These are phyloP conservation scores for Albatrellus sp. DNA, from an alignment of 1,284 basidiomycete genomes.

Conservation along the genomic window DNA sequence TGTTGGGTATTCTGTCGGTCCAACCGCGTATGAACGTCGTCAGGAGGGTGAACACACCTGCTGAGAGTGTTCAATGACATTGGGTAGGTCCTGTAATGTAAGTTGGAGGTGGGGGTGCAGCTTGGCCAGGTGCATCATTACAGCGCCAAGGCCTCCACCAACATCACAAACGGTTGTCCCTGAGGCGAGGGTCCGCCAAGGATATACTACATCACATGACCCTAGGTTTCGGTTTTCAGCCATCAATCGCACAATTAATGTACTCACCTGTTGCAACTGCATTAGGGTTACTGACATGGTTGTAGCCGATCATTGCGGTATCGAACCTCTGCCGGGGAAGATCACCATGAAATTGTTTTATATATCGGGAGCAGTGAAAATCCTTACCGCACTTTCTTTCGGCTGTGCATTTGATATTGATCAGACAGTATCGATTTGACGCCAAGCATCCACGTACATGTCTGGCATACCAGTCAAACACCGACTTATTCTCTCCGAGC, in stretches of 20 bases:
- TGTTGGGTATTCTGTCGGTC: background rate
- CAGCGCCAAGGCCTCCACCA: background rate
- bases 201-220: background rate
- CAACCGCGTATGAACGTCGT: background rate
- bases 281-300: background rate
- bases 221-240: no score
- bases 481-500: background rate
- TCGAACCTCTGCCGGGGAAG: background rate
- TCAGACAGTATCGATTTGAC: background rate
- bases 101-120: background rate
- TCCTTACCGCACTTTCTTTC: background rate
- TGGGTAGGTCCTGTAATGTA: background rate
- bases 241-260: background rate
- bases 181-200: background rate
- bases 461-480: background rate
- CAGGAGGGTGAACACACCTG: background rate
- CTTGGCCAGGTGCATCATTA: background rate
- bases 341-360: background rate
- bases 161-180: slow-evolving; percentile 1
- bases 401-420: background rate
- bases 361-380: background rate
- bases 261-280: background rate
- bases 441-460: background rate
- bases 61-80: background rate
- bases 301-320: background rate